phyloP scores from a whole-genome alignment of 106 monocot species.

The Dioscorea zingiberensis region DNA sequence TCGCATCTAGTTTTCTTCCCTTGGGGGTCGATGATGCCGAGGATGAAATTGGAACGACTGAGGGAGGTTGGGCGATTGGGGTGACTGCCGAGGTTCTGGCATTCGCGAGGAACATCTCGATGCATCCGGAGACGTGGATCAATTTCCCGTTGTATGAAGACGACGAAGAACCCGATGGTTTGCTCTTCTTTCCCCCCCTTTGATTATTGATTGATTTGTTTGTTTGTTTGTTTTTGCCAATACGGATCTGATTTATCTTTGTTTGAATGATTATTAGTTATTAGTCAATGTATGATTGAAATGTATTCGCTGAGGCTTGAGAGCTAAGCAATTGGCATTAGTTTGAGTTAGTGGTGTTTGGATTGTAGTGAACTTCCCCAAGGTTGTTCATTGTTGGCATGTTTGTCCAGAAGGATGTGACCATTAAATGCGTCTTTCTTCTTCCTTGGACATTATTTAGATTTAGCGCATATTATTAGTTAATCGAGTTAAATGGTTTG shows the following conservation, averaged over 20 bases:
- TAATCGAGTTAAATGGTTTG: no score
- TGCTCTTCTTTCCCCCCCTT: slow-evolving; percentile 8
- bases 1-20: slow-evolving; percentile 66
- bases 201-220: background rate
- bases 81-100: slow-evolving; percentile 90
- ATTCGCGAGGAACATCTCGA: slow-evolving; percentile 88
- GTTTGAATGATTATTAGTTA: background rate
- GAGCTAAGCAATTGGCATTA: background rate
- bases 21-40: slow-evolving; percentile 45
- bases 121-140: slow-evolving; percentile 97
- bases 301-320: background rate
- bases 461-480: no score
- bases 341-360: no score
- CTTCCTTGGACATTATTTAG: no score
- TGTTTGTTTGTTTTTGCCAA: background rate
- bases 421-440: no score
- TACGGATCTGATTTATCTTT: background rate
- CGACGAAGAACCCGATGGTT: slow-evolving; percentile 71
- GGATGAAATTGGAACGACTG: slow-evolving; percentile 12
- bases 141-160: slow-evolving; percentile 83
- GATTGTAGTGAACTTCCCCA: no score
- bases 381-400: no score
- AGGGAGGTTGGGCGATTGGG: slow-evolving; percentile 45
- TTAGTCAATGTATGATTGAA: background rate
- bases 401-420: no score